Base-by-base conservation (phyloP, 495 filamentous ascomycete genomes). In the Bacidia rubella region DNA sequence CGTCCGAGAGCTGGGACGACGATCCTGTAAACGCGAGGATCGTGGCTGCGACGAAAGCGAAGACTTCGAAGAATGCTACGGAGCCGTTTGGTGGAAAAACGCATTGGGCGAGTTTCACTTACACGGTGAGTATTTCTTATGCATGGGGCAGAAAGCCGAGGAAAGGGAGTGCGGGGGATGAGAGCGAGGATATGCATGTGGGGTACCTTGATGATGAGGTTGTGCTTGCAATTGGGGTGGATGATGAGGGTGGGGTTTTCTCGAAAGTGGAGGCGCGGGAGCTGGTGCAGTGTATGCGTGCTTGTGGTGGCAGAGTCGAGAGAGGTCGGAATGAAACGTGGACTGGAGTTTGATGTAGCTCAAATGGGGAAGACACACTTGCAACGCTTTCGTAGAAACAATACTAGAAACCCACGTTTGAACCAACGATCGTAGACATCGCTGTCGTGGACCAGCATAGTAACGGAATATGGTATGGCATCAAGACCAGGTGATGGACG, bases 141-240 rank as follows among this genome's bases (percentile, higher is more conserved):
- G 67, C 63, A 4, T 69, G 66, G 67, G 66, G 65, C 10, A 44
- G 60, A 23, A 42, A 40, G 26, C 51, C 51, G 24, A 54, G 55
- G 45, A 26, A 49, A 19, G 42, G 24, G 2, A 44, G 55, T 12
- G 40, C 48, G 2, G 54, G 53, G 21, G 63, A 66, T 52, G 60
- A 60, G 29, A 55, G 61, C 10, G 51, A 57, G 49, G 61, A 63
- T 41, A 65, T 65, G 58, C 64, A 62, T 39, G 62, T 61, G 2
- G 66, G 67, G 20, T 70, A 57, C 48, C 53, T 70, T 2, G 67
- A 68, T 49, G 66, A 70, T 57, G 62, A 70, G 42, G 67, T 68
- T 27, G 46, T 70, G 20, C 40, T 68, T 17, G 65, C 60, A 10
- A 62, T 70, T 23, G 67, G 67, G 1, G 57, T 70, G 26, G 66